Evolutionary conservation across 257 asterid genomes (phyloP).

Genomic region (Capsicum chinense): DNA sequence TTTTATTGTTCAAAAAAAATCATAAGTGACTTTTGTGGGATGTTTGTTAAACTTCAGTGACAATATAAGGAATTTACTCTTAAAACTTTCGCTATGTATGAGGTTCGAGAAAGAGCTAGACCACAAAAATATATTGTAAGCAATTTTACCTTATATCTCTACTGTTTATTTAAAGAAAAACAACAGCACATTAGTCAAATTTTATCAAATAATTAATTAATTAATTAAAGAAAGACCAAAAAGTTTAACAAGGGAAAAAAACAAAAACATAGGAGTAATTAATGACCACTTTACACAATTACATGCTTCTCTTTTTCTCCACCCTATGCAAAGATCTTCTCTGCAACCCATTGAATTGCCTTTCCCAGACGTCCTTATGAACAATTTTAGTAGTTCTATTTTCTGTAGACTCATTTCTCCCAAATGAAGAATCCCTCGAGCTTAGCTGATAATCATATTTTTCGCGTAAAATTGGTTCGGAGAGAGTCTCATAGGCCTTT

Average conservation of each 20-base stretch:
- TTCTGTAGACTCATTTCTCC: neutral
- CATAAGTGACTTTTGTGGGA: no score
- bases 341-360: constrained; percentile 47
- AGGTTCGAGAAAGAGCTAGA: no score
- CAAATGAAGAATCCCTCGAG: constrained; percentile 10
- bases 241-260: neutral
- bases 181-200: neutral
- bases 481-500: constrained; percentile 51
- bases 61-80: no score
- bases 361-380: constrained; percentile 53
- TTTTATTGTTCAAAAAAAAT: no score
- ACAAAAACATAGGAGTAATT: neutral
- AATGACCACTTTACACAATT: neutral
- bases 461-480: constrained; percentile 43
- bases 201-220: neutral
- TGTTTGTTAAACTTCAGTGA: no score
- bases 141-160: no score
- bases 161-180: no score
- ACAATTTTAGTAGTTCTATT: neutral
- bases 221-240: neutral
- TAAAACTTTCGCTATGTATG: no score
- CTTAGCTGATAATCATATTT: constrained; percentile 44
- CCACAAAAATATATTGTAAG: no score
- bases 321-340: constrained; percentile 38
- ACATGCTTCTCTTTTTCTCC: constrained; percentile 31